Evolutionary conservation across 805 yeast genomes (phyloP).

Genomic region (Candida ulmi): DNA sequence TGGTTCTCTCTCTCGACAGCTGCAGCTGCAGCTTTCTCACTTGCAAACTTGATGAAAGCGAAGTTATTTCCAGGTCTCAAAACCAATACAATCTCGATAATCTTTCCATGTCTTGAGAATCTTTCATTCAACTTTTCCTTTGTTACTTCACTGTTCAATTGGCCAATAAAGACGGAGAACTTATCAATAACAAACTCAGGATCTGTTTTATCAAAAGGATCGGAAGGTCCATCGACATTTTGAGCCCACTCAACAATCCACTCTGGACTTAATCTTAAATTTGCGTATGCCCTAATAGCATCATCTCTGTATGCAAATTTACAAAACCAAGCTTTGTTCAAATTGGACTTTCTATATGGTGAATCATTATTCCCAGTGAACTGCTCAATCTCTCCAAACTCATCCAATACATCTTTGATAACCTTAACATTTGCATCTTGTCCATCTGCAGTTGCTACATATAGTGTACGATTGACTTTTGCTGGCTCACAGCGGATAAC

Average conservation of each 20-base stretch:
- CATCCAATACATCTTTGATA: conserved; percentile 34
- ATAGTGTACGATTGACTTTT: conserved; percentile 82
- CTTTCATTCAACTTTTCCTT: conserved; percentile 51
- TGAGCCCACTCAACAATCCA: conserved; percentile 83
- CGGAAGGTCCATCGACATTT: conserved; percentile 54
- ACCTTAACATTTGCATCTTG: conserved; percentile 23
- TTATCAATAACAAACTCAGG: conserved; percentile 53
- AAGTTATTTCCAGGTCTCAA: conserved; percentile 46
- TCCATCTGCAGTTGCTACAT: conserved; percentile 37
- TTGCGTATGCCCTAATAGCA: conserved; percentile 80
- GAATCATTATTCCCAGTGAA: conserved; percentile 38
- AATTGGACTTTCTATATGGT: conserved; percentile 23
- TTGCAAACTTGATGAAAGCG: conserved; percentile 66
- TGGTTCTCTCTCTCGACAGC: conserved; percentile 87
- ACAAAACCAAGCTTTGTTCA: conserved; percentile 57
- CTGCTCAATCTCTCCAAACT: conserved; percentile 76
- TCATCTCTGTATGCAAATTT: conserved; percentile 80
- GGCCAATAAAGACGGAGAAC: conserved; percentile 75
- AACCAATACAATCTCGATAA: conserved; percentile 51
- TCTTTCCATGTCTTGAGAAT: conserved; percentile 63
- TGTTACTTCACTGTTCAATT: conserved; percentile 49
- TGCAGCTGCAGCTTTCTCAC: conserved; percentile 72
- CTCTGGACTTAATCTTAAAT: conserved; percentile 45
- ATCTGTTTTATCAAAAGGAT: conserved; percentile 10
- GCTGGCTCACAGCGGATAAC: conserved; percentile 86